These are phyloP conservation scores for Sporothrix schenckii DNA, from an alignment of 2,329 filamentous ascomycete species.

Conservation along the genomic window DNA sequence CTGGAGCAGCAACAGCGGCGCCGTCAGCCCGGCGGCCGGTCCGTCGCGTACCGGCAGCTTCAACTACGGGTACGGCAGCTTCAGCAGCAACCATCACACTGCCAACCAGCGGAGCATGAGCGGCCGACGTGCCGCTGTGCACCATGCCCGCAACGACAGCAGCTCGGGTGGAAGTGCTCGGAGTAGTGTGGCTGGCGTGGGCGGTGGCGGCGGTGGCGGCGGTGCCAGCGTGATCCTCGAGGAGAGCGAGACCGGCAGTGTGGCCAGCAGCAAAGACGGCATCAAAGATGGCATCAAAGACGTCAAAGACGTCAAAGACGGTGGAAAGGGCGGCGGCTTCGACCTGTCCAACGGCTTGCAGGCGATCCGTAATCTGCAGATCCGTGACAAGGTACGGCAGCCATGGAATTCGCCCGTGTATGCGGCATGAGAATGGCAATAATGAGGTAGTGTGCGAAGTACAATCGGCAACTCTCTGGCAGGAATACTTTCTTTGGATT, in stretches of 20 bases:
- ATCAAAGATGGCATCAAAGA: neutral
- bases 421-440: slow-evolving; percentile 37
- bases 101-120: slow-evolving; percentile 28
- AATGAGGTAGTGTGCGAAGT: too few relatives aligned
- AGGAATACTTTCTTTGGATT: neutral
- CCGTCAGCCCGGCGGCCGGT: slow-evolving; percentile 12
- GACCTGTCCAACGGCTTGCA: slow-evolving; percentile 39
- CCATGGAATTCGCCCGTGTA: slow-evolving; percentile 49
- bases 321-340: slow-evolving; percentile 2
- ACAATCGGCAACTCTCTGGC: neutral
- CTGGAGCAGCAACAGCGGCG: slow-evolving; percentile 26
- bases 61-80: slow-evolving; percentile 13
- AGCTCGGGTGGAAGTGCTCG: slow-evolving; percentile 29
- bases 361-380: slow-evolving; percentile 40
- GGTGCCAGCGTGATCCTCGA: slow-evolving; percentile 22
- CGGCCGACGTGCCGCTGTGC: slow-evolving; percentile 20
- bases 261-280: slow-evolving; percentile 19
- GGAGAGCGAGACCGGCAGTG: slow-evolving; percentile 34
- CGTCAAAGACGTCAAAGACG: neutral
- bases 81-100: neutral
- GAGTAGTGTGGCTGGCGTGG: slow-evolving; percentile 34
- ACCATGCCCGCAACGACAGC: slow-evolving; percentile 39
- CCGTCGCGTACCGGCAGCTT: slow-evolving; percentile 10
- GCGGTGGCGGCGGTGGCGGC: slow-evolving; percentile 26
- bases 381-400: slow-evolving; percentile 44